Conservation (phyloP, 2,329 filamentous ascomycete genomes). For the Ophiostoma ips region DNA sequence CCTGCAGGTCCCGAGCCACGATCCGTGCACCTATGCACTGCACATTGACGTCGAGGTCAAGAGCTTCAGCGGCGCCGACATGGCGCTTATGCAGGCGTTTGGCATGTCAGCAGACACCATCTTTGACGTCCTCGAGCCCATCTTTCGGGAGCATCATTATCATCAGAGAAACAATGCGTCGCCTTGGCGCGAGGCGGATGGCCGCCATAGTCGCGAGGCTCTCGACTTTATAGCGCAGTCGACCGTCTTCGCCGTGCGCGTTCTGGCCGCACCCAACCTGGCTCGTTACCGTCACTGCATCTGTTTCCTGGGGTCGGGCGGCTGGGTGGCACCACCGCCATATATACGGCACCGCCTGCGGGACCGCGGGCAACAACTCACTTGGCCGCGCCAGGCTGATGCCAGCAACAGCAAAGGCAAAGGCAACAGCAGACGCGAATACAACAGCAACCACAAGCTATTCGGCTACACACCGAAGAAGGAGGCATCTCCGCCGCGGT, state of each 20-base stretch:
- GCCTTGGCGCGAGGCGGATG: too few species aligned
- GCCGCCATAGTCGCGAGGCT: too few species aligned
- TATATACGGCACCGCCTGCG: not conserved
- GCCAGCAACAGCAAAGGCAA: too few species aligned
- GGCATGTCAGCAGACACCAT: not conserved
- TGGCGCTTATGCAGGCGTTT: not conserved
- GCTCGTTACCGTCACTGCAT: not conserved
- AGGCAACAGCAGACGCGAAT: too few species aligned
- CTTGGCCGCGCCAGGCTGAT: too few species aligned
- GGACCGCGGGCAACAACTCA: too few species aligned
- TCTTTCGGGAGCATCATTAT: not conserved
- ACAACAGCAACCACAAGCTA: too few species aligned
- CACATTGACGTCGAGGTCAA: not conserved
- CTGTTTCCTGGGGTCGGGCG: not conserved
- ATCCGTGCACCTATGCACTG: not conserved
- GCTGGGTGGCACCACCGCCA: not conserved
- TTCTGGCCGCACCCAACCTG: not conserved
- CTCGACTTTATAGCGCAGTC: not conserved
- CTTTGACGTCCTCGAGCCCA: not conserved
- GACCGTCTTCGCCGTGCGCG: not conserved
- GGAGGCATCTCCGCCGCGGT: too few species aligned
- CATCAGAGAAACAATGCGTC: too few species aligned
- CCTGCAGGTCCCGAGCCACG: not conserved
- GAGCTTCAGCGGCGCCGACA: not conserved
- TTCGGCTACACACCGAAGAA: too few species aligned